Evolutionary conservation across 257 asterid species (phyloP).

Genomic region (Fraxinus quadrangulata): DNA sequence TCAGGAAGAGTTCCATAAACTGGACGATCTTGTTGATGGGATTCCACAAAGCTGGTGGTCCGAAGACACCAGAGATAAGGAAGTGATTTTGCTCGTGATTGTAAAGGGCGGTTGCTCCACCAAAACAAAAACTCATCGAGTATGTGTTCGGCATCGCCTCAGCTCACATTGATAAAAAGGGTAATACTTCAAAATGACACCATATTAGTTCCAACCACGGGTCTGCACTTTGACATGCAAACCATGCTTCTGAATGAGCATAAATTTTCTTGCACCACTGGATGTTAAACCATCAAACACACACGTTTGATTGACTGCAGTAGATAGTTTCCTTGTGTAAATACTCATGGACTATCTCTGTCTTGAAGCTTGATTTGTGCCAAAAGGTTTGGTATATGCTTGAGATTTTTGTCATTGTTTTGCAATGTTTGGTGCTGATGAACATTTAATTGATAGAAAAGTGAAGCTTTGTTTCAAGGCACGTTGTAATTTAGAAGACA

Average conservation of each 20-base stretch:
- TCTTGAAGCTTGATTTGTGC: not conserved
- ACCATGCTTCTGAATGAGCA: slow-evolving; percentile 17
- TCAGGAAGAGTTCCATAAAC: slow-evolving; percentile 62
- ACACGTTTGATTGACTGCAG: not conserved
- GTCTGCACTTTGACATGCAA: slow-evolving; percentile 16
- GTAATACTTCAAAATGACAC: slow-evolving; percentile 41
- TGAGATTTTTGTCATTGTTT: not conserved
- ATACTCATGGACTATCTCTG: not conserved
- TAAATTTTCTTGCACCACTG: not conserved
- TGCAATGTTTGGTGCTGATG: slow-evolving; percentile 3
- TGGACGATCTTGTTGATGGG: slow-evolving; percentile 66
- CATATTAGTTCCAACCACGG: slow-evolving; percentile 41
- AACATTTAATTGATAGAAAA: not conserved
- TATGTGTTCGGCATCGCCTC: slow-evolving; percentile 50
- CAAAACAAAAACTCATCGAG: slow-evolving; percentile 43
- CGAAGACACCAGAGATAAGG: slow-evolving; percentile 71
- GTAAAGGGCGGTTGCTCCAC: slow-evolving; percentile 58
- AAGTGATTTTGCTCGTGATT: slow-evolving; percentile 58
- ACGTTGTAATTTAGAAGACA: not conserved
- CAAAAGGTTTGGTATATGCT: not conserved
- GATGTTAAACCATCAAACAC: not conserved
- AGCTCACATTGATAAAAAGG: slow-evolving; percentile 34
- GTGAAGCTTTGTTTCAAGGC: not conserved
- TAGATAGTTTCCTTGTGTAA: not conserved
- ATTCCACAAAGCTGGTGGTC: slow-evolving; percentile 82